Evolutionary conservation across 805 yeast genomes (phyloP).

Genomic region (Lachancea meyersii): DNA sequence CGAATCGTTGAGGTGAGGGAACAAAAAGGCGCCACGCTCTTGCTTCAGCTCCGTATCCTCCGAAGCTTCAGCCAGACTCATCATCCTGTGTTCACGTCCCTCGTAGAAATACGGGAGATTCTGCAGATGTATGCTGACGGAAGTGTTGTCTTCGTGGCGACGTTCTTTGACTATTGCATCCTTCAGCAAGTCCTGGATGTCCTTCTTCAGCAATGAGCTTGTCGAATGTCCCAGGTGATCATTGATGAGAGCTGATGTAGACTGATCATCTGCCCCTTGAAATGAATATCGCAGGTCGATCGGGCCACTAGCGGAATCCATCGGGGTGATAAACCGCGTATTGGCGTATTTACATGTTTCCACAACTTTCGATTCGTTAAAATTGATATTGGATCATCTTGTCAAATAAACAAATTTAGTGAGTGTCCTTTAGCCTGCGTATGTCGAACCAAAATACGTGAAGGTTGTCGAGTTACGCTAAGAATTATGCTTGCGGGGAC

Average conservation of each 20-base stretch:
- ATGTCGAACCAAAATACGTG: neutral
- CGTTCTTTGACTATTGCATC: neutral
- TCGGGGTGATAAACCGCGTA: neutral
- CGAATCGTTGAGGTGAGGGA: slow-evolving; percentile 7
- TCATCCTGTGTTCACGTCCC: neutral
- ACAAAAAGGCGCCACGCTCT: neutral
- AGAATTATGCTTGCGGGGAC: neutral
- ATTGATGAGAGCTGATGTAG: slow-evolving; percentile 16
- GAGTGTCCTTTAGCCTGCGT: neutral
- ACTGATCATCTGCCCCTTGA: slow-evolving; percentile 1
- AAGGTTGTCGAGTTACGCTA: neutral
- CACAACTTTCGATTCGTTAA: slow-evolving; percentile 2
- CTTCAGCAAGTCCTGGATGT: slow-evolving; percentile 12
- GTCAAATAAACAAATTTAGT: neutral
- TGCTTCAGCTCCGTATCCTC: neutral
- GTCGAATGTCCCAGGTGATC: slow-evolving; percentile 15
- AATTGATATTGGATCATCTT: neutral
- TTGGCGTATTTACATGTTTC: neutral
- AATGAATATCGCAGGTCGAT: neutral
- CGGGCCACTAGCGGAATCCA: neutral
- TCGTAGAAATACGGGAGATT: neutral
- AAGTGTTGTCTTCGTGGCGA: neutral
- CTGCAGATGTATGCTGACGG: neutral
- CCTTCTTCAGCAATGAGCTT: slow-evolving; percentile 16
- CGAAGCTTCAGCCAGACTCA: neutral